Evolutionary conservation across 208 protist species (phyloP).

Genomic region (Trichomonas tenax): DNA sequence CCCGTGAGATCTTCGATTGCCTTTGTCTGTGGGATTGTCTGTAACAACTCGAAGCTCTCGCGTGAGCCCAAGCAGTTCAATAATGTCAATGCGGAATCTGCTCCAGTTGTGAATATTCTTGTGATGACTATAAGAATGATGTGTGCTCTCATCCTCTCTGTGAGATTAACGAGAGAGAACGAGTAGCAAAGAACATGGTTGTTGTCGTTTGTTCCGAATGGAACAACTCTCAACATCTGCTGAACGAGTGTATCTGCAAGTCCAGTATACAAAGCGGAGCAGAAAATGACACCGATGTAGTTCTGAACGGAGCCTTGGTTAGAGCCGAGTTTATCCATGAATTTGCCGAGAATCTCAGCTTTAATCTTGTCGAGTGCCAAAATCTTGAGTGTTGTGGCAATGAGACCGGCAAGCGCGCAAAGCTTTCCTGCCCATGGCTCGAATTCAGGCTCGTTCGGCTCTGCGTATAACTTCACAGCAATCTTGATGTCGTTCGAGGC

Average conservation of each 20-base stretch:
- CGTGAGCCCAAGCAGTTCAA: background rate
- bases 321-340: background rate
- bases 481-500: background rate
- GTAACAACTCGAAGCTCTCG: background rate
- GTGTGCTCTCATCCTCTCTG: background rate
- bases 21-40: background rate
- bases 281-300: background rate
- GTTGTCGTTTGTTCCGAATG: background rate
- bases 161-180: background rate
- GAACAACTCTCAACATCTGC: background rate
- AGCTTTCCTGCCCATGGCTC: background rate
- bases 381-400: background rate
- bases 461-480: background rate
- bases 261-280: background rate
- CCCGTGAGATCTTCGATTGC: background rate
- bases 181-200: background rate
- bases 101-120: background rate
- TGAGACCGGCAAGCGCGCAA: background rate
- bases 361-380: background rate
- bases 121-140: background rate
- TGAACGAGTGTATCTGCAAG: background rate
- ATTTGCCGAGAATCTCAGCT: background rate
- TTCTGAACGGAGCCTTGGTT: background rate
- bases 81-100: background rate
- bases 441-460: background rate